These are phyloP conservation scores for Cucumis cinereus DNA, from an alignment of 306 rosid species.

Conservation along the genomic window DNA sequence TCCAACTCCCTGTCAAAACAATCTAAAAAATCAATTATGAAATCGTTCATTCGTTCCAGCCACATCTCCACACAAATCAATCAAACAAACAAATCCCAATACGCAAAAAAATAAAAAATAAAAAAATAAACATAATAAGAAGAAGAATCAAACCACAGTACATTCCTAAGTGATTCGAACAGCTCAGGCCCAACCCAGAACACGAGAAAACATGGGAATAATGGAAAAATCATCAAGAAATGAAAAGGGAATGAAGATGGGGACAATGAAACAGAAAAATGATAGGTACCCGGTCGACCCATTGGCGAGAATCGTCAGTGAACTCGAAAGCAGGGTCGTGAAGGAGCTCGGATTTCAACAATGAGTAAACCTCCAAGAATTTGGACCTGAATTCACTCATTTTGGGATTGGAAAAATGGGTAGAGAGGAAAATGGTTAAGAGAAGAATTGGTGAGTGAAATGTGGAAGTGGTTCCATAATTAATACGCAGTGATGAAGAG, in stretches of 20 bases:
- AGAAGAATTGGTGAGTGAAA: neutral
- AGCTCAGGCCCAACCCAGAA: neutral
- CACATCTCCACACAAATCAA: neutral
- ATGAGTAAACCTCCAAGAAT: slow-evolving; percentile 31
- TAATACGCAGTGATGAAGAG: neutral
- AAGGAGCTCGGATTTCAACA: slow-evolving; percentile 36
- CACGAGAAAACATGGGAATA: neutral
- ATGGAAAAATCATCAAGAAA: neutral
- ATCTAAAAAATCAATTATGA: neutral
- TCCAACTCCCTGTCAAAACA: neutral
- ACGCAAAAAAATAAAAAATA: neutral
- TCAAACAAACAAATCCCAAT: neutral
- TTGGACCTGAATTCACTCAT: slow-evolving; percentile 28
- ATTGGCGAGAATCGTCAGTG: slow-evolving; percentile 36
- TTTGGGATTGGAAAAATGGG: neutral
- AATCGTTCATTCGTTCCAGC: neutral
- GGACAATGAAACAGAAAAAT: neutral
- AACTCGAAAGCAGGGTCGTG: slow-evolving; percentile 37
- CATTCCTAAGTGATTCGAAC: neutral
- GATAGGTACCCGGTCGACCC: slow-evolving; percentile 25
- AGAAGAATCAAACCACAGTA: neutral
- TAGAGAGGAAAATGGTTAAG: neutral
- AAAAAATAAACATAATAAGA: neutral
- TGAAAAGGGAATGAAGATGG: neutral
- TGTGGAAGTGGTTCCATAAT: neutral